Conservation (phyloP, 768 basidiomycete genomes). For the Leucosporidium creatinivorum region DNA sequence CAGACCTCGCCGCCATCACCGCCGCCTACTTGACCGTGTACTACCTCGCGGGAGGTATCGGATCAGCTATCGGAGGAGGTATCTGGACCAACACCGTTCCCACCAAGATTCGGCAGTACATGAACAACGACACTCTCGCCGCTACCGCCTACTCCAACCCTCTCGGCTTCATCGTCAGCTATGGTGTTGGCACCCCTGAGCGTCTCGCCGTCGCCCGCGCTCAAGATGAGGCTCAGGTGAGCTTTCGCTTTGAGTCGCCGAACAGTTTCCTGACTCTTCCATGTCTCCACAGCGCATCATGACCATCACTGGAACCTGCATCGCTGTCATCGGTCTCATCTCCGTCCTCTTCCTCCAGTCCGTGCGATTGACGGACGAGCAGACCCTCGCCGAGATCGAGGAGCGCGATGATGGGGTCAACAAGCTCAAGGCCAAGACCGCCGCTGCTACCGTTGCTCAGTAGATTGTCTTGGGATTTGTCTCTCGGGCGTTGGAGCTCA, state of each 20-base stretch:
- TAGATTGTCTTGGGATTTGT: too few species aligned
- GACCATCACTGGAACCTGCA: slow-evolving; percentile 14
- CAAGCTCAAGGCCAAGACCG: too few species aligned
- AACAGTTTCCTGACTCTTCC: too few species aligned
- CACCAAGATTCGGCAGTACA: slow-evolving; percentile 33
- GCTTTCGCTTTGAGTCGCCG: not conserved
- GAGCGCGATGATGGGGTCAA: not conserved
- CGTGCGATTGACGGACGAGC: not conserved
- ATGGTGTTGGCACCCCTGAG: slow-evolving; percentile 33
- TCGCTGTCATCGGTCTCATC: slow-evolving; percentile 18
- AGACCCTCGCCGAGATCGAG: not conserved
- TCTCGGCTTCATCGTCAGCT: slow-evolving; percentile 34
- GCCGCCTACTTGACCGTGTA: slow-evolving; percentile 38
- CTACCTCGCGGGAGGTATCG: slow-evolving; percentile 38
- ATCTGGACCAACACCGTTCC: slow-evolving; percentile 42
- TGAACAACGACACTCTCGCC: slow-evolving; percentile 36
- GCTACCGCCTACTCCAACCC: slow-evolving; percentile 38
- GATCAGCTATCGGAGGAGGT: not conserved
- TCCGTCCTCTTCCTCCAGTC: not conserved
- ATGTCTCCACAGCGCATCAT: slow-evolving; percentile 20
- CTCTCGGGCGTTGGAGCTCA: too few species aligned
- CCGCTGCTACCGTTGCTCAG: too few species aligned
- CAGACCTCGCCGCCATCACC: slow-evolving; percentile 36
- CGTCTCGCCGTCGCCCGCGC: slow-evolving; percentile 38
- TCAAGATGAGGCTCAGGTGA: slow-evolving; percentile 41